Evolutionary conservation across 2,329 filamentous ascomycete species (phyloP), one percentile per base, ranked within the genome.

Genomic region (Sphaerulina vaccinii): DNA sequence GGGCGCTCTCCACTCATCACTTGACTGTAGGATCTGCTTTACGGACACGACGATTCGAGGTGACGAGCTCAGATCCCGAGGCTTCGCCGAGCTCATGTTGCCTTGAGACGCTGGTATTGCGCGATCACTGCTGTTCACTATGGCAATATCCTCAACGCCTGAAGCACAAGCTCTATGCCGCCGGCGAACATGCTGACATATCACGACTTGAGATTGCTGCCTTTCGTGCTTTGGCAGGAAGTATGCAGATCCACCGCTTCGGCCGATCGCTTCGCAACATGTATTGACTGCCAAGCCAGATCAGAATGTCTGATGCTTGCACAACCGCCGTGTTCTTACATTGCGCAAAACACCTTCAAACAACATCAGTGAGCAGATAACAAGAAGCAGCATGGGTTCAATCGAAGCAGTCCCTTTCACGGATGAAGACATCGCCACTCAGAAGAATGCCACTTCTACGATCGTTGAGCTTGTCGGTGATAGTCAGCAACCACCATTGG

Each of bases 341-440:
- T 35, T 35, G n/a, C n/a, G n/a, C n/a, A n/a, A n/a, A n/a, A 13
- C 27, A 32, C 9, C 7, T 13, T 32, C 27, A 32, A 13, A 32
- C 5, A 13, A 32, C 27, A 32, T 11, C 27, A 10, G 2, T 13
- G 27, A 32, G 27, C 37, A 22, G 6, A 19, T 8, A 13, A 39
- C 16, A 13, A 39, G 18, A 10, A 39, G 35, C 44, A 43, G 11
- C 5, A 58, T 58, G 56, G 56, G 48, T 3, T 53, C 47, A 16
- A 47, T 54, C 24, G 49, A 53, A 27, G 27, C 38, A 13, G 35
- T 35, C 5, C 6, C 33, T 13, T 16, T n/a, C n/a, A 22, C 41
- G 13, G 10, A 41, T 27, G 36, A 36, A 29, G 19, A 35, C 15
- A n/a, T n/a, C 24, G 15, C 18, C 16, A 10, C 50, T 18, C 9